A percentile compares a stretch with the other conserved stretches of the same genome.
Evolutionary conservation across 495 filamentous ascomycete species (phyloP).

Genomic region (Aspergillus incahuasiensis): DNA sequence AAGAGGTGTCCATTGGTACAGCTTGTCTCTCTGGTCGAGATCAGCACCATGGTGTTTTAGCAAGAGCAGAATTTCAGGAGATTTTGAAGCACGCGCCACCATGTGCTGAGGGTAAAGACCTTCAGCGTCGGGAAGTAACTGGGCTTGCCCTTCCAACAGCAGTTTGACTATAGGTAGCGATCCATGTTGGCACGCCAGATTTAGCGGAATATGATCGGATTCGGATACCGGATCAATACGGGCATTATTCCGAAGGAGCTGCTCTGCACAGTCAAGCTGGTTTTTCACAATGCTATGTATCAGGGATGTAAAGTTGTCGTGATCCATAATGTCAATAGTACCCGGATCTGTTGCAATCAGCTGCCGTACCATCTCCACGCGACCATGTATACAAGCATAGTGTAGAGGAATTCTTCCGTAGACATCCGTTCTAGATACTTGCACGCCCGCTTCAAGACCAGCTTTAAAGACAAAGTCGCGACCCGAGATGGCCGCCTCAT

Average conservation of each 20-base stretch:
- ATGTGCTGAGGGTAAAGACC: constrained; percentile 97
- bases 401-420: constrained; percentile 93
- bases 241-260: constrained; percentile 66
- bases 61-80: constrained; percentile 68
- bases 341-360: constrained; percentile 56
- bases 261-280: constrained; percentile 70
- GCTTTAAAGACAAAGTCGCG: constrained; percentile 69
- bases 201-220: constrained; percentile 88
- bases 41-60: constrained; percentile 86
- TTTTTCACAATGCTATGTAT: constrained; percentile 91
- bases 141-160: constrained; percentile 71
- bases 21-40: constrained; percentile 84
- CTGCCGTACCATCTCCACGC: constrained; percentile 73
- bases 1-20: constrained; percentile 95
- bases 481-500: constrained; percentile 90
- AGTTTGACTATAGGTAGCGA: constrained; percentile 76
- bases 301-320: constrained; percentile 94
- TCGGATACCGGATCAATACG: constrained; percentile 77
- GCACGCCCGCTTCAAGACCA: constrained; percentile 64
- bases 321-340: constrained; percentile 82
- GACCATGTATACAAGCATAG: constrained; percentile 93
- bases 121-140: constrained; percentile 85
- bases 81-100: constrained; percentile 84
- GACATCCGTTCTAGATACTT: constrained; percentile 77
- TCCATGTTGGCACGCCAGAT: constrained; percentile 90